Base-by-base conservation (phyloP, 371 early-diverging fungal species). In the Mucor lusitanicus region DNA sequence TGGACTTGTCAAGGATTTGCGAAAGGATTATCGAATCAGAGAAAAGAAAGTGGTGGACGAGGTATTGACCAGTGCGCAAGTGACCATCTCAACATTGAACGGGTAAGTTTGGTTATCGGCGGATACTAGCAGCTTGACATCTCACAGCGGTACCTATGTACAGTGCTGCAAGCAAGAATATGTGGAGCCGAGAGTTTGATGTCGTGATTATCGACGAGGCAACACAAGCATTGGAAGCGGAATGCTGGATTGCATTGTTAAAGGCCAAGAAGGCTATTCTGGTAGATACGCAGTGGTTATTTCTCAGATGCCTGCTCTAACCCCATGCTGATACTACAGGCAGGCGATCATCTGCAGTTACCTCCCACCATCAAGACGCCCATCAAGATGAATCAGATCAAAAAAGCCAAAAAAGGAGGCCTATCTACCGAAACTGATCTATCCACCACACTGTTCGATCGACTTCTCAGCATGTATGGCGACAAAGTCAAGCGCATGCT, bases 331-430 rank as follows among this genome's bases (percentile, higher is more conserved):
- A 21, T 30, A 3, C 1, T 13, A 5, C 65, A 81, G 82, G 97
- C 96, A 23, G 99, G 99, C 8, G 99, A 98, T 79, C 98, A 95
- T 71, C 81, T 90, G 44, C 99, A 99, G 71, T 77, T 99, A 33
- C 93, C 95, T 6, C 96, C 96, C 0, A 94, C 94, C 1, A 83
- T 94, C 58, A 88, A 90, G 70, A 79, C 84, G 23, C 77, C 75
- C 50, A 12, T 53, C 57, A 54, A 67, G 58, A 9, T 23, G 33
- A 13, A 19, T 46, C 5, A 6, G 8, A 61, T 65, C 50, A 50
- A 71, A 61, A 56, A 71, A 61, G 46, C 44, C 55, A 11, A 37
- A 12, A 67, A 70, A 28, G 74, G 30, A 5, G 73, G 64, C 11
- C 61, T 78, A 3, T 64, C 74, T 8, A 75, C 68, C 6, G 69